These are phyloP conservation scores for Monosporozyma siamensis DNA, from an alignment of 805 yeast genomes.

Conservation along the genomic window DNA sequence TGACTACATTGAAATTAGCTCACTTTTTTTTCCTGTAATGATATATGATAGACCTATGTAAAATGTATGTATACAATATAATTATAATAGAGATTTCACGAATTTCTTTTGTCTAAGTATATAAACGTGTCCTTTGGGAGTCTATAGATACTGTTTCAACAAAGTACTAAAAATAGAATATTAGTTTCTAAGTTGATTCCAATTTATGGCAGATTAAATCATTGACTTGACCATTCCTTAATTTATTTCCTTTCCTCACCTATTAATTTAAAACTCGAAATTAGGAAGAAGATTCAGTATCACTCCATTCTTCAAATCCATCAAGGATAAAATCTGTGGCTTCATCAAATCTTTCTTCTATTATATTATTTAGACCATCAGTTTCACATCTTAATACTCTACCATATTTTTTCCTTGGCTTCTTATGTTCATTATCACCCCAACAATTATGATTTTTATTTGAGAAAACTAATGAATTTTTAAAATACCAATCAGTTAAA, in stretches of 20 bases:
- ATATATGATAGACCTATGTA: neutral
- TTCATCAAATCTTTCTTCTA: constrained; percentile 77
- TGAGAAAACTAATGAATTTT: constrained; percentile 76
- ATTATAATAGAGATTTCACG: no score
- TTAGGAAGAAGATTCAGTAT: constrained; percentile 24
- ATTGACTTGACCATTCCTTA: no score
- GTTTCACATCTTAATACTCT: constrained; percentile 66
- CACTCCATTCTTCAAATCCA: constrained; percentile 60
- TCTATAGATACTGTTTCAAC: no score
- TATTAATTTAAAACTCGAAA: no score
- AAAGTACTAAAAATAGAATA: no score
- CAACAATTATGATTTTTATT: constrained; percentile 70
- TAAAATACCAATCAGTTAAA: constrained; percentile 84
- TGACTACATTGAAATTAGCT: neutral
- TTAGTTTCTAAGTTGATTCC: no score
- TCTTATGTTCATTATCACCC: constrained; percentile 51
- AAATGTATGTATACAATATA: no score
- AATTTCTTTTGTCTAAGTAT: no score
- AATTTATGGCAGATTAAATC: no score
- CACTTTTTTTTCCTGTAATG: no score
- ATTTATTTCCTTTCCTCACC: no score
- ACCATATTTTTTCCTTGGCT: constrained; percentile 87
- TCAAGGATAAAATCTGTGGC: constrained; percentile 77
- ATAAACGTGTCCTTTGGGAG: no score
- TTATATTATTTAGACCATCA: constrained; percentile 67